Evolutionary conservation across 179 eudicot species (phyloP), one percentile per base, ranked within the genome.

Genomic region (Silene noctiflora): DNA sequence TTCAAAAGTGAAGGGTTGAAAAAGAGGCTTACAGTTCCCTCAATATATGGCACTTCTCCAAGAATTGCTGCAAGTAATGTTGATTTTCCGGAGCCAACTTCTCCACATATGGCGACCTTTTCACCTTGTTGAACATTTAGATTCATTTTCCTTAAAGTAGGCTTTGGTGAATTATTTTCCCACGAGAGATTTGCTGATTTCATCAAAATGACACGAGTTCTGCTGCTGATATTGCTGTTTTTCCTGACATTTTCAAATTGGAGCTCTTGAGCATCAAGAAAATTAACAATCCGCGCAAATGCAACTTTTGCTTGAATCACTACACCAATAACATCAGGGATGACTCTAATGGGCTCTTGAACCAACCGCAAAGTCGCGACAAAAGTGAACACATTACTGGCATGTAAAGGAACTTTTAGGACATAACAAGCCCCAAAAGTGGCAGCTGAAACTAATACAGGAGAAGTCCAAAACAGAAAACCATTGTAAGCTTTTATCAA

Each of bases 331-430:
- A 91, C 92, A 83, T 91, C 97, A 6, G 94, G 97, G 39, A 89
- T 89, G 7, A 77, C 68, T 69, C 91, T 83, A 3, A 91, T 77
- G 6, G 97, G 97, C 9, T 91, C 94, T 81, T 88, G 97, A 60
- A 91, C 94, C n/a, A 89, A 78, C 8, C 94, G 86, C 42, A 91
- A 79, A 3, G 94, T 87, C 25, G 94, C 94, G 31, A 89, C 84
- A 69, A 91, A 91, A 5, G 97, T 91, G 83, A 91, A 91, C 14
- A 89, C 97, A 62, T 88, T 91, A 73, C 90, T 89, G 5, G 96
- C 89, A 79, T 81, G 59, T 33, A 91, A 51, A 44, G 93, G 91
- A 27, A 91, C 70, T 11, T 78, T 77, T 48, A 91, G 84, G 62
- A 88, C 59, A 64, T 91, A 89, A 65, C 96, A 91, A 3, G 92